Evolutionary conservation across 176 grass and related monocot species (phyloP), one percentile per base, ranked within the genome.

Genomic region (Areca catechu): DNA sequence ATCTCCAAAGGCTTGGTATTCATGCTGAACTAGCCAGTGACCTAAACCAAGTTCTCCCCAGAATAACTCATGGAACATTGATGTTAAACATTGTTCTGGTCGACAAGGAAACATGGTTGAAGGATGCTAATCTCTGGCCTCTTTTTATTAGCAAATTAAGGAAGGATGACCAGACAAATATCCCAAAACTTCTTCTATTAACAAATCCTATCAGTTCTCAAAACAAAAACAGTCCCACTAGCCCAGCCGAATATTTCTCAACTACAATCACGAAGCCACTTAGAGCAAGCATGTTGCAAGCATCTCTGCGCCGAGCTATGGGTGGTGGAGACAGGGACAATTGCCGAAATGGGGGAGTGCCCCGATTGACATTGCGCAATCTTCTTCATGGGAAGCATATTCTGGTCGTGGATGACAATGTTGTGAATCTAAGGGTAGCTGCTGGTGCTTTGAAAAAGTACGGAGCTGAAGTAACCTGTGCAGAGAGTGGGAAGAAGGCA

Each of bases 381-480:
- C 87, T 98, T 63, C 88, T 98, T 76, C 94, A 83, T 53, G 86
- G 80, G 28, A 92, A 80, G 62, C 64, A 72, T 70, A 93, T 98
- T 67, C 62, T 98, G 10, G 94, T 93, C 61, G 84, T 98, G 48
- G 94, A 98, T 29, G 94, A 98, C 74, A 98, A 93, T 62, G 25
- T 62, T 58, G 94, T 93, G 74, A 98, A 98, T 82, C 88, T 93
- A 23, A 88, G 83, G 74, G 94, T 98, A 67, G 94, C 94, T 18
- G 88, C 59, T 34, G 94, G 94, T 58, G 88, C 88, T 76, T 70
- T 98, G 18, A 93, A 93, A 62, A 98, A 98, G 74, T 98, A 98
- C 48, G 94, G 94, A 1, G 94, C 88, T 7, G 81, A 92, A 56
- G 88, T 98, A 50, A 81, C 73, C 65, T 83, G 79, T 29, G 81